Evolutionary conservation across 78 protist genomes (phyloP).

Genomic region (Dictyostelium capitatum): DNA sequence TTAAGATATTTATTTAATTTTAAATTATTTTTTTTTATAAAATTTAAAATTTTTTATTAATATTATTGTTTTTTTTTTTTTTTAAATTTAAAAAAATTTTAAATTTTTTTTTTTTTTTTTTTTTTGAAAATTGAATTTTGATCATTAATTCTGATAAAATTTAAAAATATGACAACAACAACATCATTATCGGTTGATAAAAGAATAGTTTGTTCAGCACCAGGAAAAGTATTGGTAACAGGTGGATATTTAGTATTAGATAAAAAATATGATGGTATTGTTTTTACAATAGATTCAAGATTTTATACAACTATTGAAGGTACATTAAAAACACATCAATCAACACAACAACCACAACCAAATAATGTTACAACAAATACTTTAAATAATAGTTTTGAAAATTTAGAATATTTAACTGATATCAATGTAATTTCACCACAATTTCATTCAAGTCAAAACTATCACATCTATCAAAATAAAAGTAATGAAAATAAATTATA

Average conservation of each 20-base stretch:
- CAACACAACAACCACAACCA: neutral
- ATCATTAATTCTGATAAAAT: no score
- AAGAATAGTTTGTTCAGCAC: slow-evolving; percentile 76
- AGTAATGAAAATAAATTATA: neutral
- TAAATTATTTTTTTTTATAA: no score
- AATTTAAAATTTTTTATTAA: no score
- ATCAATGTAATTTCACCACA: slow-evolving; percentile 75
- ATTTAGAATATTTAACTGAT: neutral
- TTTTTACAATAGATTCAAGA: slow-evolving; percentile 79
- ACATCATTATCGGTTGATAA: neutral
- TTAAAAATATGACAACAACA: no score
- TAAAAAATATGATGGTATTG: slow-evolving; percentile 81
- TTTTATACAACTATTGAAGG: slow-evolving; percentile 73
- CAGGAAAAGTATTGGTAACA: slow-evolving; percentile 92
- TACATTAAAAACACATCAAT: neutral
- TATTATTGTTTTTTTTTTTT: no score
- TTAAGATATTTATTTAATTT: no score
- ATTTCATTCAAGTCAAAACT: slow-evolving; percentile 55
- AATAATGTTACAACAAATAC: neutral
- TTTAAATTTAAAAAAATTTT: no score
- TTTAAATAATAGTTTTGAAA: neutral
- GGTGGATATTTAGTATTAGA: slow-evolving; percentile 95
- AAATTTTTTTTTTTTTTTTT: no score
- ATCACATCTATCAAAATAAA: neutral
- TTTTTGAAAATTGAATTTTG: no score